These are phyloP conservation scores for Pichia cephalocereana DNA, from an alignment of 805 yeast species.

Conservation along the genomic window DNA sequence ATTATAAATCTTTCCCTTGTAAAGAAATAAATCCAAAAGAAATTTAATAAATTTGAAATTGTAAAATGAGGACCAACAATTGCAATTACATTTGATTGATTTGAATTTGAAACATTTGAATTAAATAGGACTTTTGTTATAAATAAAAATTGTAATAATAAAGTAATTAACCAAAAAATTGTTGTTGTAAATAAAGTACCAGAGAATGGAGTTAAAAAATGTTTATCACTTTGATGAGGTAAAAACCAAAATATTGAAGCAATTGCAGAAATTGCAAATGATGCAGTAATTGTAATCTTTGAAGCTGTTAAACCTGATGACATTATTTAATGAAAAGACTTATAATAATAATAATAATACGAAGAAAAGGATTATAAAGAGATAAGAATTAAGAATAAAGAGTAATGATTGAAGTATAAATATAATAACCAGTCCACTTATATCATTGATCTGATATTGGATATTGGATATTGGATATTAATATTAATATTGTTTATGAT, in stretches of 20 bases:
- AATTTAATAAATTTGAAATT: constrained; percentile 48
- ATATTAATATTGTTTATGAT: no score
- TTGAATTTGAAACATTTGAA: constrained; percentile 13
- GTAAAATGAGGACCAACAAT: constrained; percentile 55
- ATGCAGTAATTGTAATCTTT: constrained; percentile 37
- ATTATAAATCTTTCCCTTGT: constrained; percentile 48
- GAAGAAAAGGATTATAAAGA: no score
- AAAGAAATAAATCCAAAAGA: constrained; percentile 58
- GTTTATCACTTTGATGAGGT: constrained; percentile 32
- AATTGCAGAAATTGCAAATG: constrained; percentile 47
- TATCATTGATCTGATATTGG: no score
- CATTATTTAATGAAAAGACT: not conserved
- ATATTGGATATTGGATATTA: no score
- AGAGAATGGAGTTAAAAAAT: constrained; percentile 62
- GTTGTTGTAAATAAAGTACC: constrained; percentile 40
- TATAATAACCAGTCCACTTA: no score
- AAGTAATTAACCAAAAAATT: constrained; percentile 50
- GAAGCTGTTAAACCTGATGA: constrained; percentile 12
- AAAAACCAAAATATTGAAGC: constrained; percentile 44
- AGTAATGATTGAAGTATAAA: no score
- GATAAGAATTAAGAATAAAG: no score
- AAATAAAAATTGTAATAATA: constrained; percentile 44
- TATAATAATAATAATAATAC: no score
- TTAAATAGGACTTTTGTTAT: constrained; percentile 33
- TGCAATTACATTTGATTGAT: constrained; percentile 26